phyloP scores from a whole-genome alignment of 371 early-diverging fungal species.

The Circinella umbellata region DNA sequence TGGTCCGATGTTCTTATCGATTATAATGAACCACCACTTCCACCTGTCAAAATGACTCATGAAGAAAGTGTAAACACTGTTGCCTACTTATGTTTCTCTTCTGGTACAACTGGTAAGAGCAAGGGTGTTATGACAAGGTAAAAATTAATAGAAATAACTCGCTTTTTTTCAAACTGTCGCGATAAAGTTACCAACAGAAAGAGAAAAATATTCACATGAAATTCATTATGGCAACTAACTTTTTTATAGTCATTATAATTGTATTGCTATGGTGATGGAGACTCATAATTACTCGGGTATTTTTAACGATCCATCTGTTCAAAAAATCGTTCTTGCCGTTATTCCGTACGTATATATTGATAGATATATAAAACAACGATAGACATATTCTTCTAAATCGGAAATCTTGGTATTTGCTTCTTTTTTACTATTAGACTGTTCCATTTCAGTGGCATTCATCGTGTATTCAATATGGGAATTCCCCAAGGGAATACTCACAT shows the following conservation, averaged over 20 bases:
- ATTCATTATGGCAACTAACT: too few species aligned
- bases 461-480: not conserved
- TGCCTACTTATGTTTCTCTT: constrained; percentile 21
- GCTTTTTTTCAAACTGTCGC: too few species aligned
- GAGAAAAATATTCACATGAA: too few species aligned
- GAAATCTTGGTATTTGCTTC: too few species aligned
- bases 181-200: too few species aligned
- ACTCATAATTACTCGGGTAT: not conserved
- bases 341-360: too few species aligned
- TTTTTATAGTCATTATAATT: constrained; percentile 18
- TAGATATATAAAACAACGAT: too few species aligned
- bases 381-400: too few species aligned
- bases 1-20: constrained; percentile 15
- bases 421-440: not conserved
- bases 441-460: constrained; percentile 8
- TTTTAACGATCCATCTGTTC: too few species aligned
- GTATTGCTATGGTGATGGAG: constrained; percentile 17
- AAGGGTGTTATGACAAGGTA: constrained; percentile 29
- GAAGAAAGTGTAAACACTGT: constrained; percentile 14
- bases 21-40: not conserved
- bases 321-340: too few species aligned
- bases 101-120: constrained; percentile 29
- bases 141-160: not conserved
- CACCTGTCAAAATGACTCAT: not conserved
- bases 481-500: constrained; percentile 25